These are phyloP conservation scores for Euphorbia lathyris DNA, from an alignment of 345 rosid genomes.

Conservation along the genomic window DNA sequence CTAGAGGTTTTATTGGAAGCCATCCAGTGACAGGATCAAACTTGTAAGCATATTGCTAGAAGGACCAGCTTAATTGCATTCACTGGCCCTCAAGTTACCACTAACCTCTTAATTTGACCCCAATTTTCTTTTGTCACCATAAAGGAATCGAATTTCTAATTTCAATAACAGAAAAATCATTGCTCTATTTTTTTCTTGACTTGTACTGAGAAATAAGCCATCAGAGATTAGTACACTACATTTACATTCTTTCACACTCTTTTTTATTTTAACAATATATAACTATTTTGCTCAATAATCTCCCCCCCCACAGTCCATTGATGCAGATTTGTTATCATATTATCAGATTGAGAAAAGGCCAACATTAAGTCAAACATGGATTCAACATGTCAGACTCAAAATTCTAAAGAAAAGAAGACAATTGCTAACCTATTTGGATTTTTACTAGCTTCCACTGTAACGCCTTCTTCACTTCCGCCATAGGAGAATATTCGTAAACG, in stretches of 20 bases:
- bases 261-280: too few species aligned
- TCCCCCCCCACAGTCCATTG: too few species aligned
- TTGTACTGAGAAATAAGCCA: neutral
- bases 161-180: neutral
- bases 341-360: neutral
- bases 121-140: neutral
- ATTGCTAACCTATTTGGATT: constrained; percentile 39
- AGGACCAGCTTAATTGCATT: neutral
- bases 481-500: constrained; percentile 50
- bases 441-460: constrained; percentile 48
- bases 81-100: neutral
- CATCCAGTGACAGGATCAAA: too few species aligned
- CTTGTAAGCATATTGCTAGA: neutral
- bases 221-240: too few species aligned
- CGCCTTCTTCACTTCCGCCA: constrained; percentile 47
- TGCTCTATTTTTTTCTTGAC: neutral
- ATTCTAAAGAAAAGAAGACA: neutral
- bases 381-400: neutral
- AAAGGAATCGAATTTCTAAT: neutral
- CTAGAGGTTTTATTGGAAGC: too few species aligned
- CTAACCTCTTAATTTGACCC: too few species aligned
- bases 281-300: too few species aligned
- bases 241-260: neutral
- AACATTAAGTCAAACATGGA: neutral
- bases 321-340: neutral